Conservation (phyloP, 2,329 filamentous ascomycete species). For the Exserohilum rostratum region DNA sequence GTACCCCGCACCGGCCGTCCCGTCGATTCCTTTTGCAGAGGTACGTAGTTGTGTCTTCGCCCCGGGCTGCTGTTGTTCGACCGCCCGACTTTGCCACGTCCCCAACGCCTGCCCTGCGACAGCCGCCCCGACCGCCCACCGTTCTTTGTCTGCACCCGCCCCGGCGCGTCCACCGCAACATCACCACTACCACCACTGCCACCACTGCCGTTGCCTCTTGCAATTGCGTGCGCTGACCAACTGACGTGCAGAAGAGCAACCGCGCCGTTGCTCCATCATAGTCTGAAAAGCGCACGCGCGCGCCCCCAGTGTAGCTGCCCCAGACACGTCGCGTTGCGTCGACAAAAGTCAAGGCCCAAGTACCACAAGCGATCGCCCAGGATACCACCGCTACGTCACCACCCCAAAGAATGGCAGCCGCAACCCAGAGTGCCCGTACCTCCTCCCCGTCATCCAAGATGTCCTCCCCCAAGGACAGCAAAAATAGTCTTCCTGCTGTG, state of each 20-base stretch:
- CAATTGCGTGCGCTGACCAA: slow-evolving; percentile 20
- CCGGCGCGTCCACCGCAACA: slow-evolving; percentile 18
- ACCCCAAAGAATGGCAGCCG: slow-evolving; percentile 43
- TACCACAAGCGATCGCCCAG: slow-evolving; percentile 39
- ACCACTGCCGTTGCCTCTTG: too few species aligned
- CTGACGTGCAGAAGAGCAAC: neutral
- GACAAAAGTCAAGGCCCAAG: slow-evolving; percentile 24
- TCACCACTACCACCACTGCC: neutral
- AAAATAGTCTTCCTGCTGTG: slow-evolving; percentile 40
- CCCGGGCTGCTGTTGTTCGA: slow-evolving; percentile 24
- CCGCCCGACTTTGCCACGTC: slow-evolving; percentile 30
- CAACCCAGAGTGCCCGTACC: slow-evolving; percentile 42
- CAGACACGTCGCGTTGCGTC: slow-evolving; percentile 22
- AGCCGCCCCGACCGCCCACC: slow-evolving; percentile 11
- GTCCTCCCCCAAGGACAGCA: slow-evolving; percentile 48
- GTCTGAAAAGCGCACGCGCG: slow-evolving; percentile 10
- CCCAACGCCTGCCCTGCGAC: slow-evolving; percentile 21
- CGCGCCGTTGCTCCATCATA: neutral
- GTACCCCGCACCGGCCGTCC: slow-evolving; percentile 38
- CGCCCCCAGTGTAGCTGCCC: slow-evolving; percentile 17
- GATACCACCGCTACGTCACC: slow-evolving; percentile 45
- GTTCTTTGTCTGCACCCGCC: slow-evolving; percentile 13
- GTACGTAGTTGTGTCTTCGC: slow-evolving; percentile 34
- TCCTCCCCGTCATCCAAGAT: slow-evolving; percentile 47
- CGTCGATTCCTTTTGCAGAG: slow-evolving; percentile 25